Base-by-base conservation (phyloP, 2,329 filamentous ascomycete genomes). In the Aspergillus fischeri region DNA sequence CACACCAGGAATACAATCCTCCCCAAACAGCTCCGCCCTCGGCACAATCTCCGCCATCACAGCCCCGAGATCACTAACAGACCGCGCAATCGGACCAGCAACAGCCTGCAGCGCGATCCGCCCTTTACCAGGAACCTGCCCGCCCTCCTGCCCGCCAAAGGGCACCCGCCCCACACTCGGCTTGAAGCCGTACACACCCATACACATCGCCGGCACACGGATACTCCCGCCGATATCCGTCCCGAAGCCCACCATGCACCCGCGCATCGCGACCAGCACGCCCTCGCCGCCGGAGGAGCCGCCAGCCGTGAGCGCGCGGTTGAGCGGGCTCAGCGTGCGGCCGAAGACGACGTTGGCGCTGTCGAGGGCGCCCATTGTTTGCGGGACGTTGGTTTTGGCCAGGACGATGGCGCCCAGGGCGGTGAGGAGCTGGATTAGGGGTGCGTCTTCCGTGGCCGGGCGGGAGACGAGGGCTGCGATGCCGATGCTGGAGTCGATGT, bases 351-450 rank as follows among this genome's bases (percentile, higher is more conserved):
- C 81, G 68, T 86, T 88, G 44, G 82, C 78, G 4, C 78, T 81
- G 66, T 88, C 86, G 44, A 84, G 69, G 7, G 78, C 77, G 63
- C 76, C 76, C 56, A 85, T 70, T 0, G 81, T 82, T 59, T 85
- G 82, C 1, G 87, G 86, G 2, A 90, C 77, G 63, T 89, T 89
- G 0, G 87, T 90, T 72, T 90, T 90, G 62, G 83, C 80, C 62
- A 89, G 87, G n/a, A 87, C 73, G 0, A 90, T 78, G 1, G 87
- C 87, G 1, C 88, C 88, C 0, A 85, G 77, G 20, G 78, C 76
- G 27, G 83, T 73, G 3, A 90, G 71, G 1, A 88, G 74, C 8
- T 82, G 77, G 0, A 88, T 82, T 6, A 89, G 73, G 0, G 80
- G 78, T 0, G 83, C 79, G 67, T 88, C 82, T 59, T 78, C 70